Evolutionary conservation across 495 filamentous ascomycete genomes (phyloP).

Genomic region (Paragyromitra xinjiangensis): DNA sequence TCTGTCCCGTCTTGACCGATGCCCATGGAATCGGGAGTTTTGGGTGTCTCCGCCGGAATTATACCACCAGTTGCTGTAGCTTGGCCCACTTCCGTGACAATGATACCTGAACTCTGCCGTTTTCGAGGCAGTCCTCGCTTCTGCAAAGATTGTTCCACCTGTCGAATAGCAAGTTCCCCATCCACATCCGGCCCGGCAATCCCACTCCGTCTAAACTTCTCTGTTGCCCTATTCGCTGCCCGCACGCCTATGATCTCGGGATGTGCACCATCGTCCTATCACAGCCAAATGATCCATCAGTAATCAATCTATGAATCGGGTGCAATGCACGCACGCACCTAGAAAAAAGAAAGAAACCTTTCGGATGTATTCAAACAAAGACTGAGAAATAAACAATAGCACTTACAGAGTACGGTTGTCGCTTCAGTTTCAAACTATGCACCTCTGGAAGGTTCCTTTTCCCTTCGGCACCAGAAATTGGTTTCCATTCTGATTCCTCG

Average conservation of each 20-base stretch:
- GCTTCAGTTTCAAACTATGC: conserved; percentile 32
- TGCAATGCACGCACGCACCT: conserved; percentile 6
- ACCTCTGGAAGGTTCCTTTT: conserved; percentile 18
- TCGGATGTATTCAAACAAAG: not conserved
- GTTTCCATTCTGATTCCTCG: conserved; percentile 30
- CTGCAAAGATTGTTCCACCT: conserved; percentile 45
- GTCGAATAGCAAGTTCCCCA: conserved; percentile 44
- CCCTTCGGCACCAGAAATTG: conserved; percentile 1
- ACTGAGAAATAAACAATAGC: conserved; percentile 8
- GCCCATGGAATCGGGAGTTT: conserved; percentile 50
- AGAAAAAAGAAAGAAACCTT: conserved; percentile 11
- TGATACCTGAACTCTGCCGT: conserved; percentile 31
- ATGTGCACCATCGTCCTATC: conserved; percentile 43
- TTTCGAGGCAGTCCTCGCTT: conserved; percentile 37
- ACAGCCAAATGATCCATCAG: conserved; percentile 22
- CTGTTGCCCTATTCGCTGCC: conserved; percentile 48
- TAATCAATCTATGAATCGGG: conserved; percentile 23
- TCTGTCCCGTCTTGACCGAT: conserved; percentile 52
- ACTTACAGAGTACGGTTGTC: conserved; percentile 30
- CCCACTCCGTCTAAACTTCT: conserved; percentile 49
- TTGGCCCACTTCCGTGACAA: conserved; percentile 26
- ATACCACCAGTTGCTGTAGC: conserved; percentile 24
- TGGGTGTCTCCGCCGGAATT: conserved; percentile 47
- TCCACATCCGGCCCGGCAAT: conserved; percentile 47
- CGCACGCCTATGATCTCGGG: conserved; percentile 48